phyloP scores from a whole-genome alignment of 352 stramenopile species.

The Phytophthora tentaculata region DNA sequence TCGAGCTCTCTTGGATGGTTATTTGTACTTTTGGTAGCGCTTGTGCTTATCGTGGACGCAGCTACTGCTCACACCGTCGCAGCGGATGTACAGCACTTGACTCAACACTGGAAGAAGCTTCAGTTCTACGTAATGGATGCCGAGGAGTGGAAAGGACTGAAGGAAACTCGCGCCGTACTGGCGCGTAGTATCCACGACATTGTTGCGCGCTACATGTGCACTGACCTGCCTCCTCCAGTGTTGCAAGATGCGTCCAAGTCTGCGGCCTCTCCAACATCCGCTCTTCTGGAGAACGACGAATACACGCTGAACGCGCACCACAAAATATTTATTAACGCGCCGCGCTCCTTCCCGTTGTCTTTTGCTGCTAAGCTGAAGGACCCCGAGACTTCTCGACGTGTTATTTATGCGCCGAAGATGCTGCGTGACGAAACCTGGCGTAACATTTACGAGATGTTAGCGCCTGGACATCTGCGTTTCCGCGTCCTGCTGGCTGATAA shows the following conservation, averaged over 20 bases:
- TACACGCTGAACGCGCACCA: conserved; percentile 79
- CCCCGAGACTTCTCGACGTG: conserved; percentile 42
- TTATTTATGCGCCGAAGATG: conserved; percentile 78
- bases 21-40: conserved; percentile 24
- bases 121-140: conserved; percentile 82
- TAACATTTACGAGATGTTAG: conserved; percentile 71
- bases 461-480: conserved; percentile 61
- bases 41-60: conserved; percentile 40
- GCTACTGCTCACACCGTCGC: conserved; percentile 44
- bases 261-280: conserved; percentile 31
- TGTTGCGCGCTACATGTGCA: conserved; percentile 70
- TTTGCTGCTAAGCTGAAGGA: conserved; percentile 57
- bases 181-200: conserved; percentile 72
- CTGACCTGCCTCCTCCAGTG: conserved; percentile 66
- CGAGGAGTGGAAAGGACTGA: conserved; percentile 55
- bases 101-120: conserved; percentile 69
- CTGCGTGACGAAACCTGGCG: conserved; percentile 74
- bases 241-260: conserved; percentile 63
- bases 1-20: conserved; percentile 44
- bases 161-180: conserved; percentile 58
- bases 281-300: conserved; percentile 54
- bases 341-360: conserved; percentile 65
- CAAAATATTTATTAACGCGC: conserved; percentile 87
- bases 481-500: conserved; percentile 61
- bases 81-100: conserved; percentile 49